Conservation (phyloP, 176 grass and related monocot genomes). For the Triticum aestivum region DNA sequence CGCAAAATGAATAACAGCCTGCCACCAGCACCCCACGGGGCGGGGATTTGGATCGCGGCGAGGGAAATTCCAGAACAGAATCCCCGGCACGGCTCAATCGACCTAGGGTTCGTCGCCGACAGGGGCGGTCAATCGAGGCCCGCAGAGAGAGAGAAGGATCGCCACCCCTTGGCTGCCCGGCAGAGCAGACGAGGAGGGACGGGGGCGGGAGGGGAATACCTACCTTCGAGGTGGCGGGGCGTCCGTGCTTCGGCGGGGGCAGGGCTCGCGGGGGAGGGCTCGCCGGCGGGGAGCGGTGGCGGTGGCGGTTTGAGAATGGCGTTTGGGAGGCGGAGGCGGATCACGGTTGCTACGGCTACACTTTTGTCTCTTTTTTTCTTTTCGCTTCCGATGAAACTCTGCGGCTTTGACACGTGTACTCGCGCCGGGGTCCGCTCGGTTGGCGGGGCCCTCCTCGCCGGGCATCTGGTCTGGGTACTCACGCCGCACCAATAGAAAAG, state of each 20-base stretch:
- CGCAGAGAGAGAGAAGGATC: not conserved
- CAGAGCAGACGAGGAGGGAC: not conserved
- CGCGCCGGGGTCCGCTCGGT: not conserved
- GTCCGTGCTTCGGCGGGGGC: not conserved
- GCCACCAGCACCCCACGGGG: too few species aligned
- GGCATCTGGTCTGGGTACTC: not conserved
- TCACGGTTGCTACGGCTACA: conserved; percentile 20
- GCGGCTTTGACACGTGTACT: not conserved
- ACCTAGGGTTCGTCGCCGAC: not conserved
- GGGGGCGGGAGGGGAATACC: not conserved
- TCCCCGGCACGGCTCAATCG: not conserved
- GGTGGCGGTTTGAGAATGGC: conserved; percentile 5
- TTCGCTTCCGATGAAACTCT: not conserved
- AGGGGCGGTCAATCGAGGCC: not conserved
- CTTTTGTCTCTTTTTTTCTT: conserved; percentile 6
- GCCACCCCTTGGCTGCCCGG: not conserved
- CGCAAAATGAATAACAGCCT: not conserved
- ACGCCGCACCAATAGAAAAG: not conserved
- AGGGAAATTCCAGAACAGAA: too few species aligned
- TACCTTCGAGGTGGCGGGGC: not conserved
- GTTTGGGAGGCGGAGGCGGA: not conserved
- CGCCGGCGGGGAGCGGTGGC: conserved; percentile 3
- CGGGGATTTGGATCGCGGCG: not conserved
- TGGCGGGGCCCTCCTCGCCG: too few species aligned
- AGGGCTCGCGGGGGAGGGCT: not conserved